A percentile compares a stretch with the other conserved stretches of the same genome.
Evolutionary conservation across 306 rosid genomes (phyloP).

Genomic region (Fragaria nilgerrensis): DNA sequence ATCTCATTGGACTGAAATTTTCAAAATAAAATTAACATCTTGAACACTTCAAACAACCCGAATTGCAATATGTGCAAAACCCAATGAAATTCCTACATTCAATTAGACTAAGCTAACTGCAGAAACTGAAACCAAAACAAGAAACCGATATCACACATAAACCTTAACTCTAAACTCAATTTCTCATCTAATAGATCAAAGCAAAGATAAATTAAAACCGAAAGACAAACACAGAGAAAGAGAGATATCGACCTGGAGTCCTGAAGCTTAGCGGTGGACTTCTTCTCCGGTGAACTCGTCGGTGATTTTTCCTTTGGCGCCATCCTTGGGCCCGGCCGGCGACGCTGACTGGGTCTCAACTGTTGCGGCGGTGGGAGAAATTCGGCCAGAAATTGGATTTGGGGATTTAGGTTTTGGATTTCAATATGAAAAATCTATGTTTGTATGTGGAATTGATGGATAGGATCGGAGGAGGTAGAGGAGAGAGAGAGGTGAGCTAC

Average conservation of each 20-base stretch:
- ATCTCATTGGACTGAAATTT: neutral
- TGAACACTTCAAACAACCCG: neutral
- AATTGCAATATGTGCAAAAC: neutral
- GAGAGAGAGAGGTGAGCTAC: too few relatives aligned
- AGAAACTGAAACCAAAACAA: neutral
- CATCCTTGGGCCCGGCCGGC: too few relatives aligned
- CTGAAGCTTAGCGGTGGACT: conserved; percentile 90
- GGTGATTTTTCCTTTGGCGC: too few relatives aligned
- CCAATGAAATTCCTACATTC: neutral
- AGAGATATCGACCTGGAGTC: conserved; percentile 62
- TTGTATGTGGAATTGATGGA: too few relatives aligned
- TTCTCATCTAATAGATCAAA: conserved; percentile 1
- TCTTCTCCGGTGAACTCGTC: too few relatives aligned
- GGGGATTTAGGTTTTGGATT: too few relatives aligned
- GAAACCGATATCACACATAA: neutral
- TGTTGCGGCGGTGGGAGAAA: too few relatives aligned
- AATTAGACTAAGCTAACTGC: neutral
- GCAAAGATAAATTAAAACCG: neutral
- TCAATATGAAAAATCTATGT: too few relatives aligned
- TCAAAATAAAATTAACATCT: neutral
- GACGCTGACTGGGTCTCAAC: too few relatives aligned
- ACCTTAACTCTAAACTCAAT: conserved; percentile 22
- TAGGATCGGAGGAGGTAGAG: too few relatives aligned
- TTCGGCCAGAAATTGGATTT: too few relatives aligned
- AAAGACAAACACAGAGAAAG: neutral